Base-by-base conservation (phyloP, 306 rosid species). In the Quercus engelmannii region DNA sequence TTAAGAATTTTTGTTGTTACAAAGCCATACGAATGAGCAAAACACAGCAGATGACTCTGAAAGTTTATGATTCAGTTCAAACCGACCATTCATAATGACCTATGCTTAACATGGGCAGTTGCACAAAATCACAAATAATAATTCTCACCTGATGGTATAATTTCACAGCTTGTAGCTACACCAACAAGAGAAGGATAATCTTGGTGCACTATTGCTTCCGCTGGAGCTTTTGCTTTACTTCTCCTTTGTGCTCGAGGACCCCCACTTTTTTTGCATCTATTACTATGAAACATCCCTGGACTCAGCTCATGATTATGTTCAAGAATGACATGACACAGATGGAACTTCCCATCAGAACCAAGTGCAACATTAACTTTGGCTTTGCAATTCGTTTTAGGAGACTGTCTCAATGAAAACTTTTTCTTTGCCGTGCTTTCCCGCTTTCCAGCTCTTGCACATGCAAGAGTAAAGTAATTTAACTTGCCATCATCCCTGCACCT, bases 401-500 rank as follows among this genome's bases (percentile, higher is more conserved):
- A 63, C 59, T 62, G 79, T 23, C 79, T 76, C 79, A 25, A 62
- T 8, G 79, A 46, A 54, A 64, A 58, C 35, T 30, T 63, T 20
- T 52, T 64, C 43, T 64, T 76, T 19, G 20, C 46, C 5, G 26
- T 76, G 49, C 62, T 46, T 30, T 20, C 55, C 18, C 79, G 72
- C 52, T 76, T 76, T 13, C 79, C 79, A 35, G 73, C 79, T 23
- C 55, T 76, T 38, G 73, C 35, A 64, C 79, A 76, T 41, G 79
- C 72, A 49, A 76, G 79, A 14, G 79, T 76, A 28, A 76, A 76
- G 73, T 76, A 76, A 43, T 64, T 76, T 31, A 76, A 30, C 30
- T 76, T 76, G 11, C 79, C 79, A 20, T 76, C 79, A 1, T 76
- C 79, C n/a, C 73, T 72, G 20, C 73, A 43, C 72, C 79, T 76